Evolutionary conservation across 495 filamentous ascomycete genomes (phyloP).

Genomic region (Thozetella sp.): DNA sequence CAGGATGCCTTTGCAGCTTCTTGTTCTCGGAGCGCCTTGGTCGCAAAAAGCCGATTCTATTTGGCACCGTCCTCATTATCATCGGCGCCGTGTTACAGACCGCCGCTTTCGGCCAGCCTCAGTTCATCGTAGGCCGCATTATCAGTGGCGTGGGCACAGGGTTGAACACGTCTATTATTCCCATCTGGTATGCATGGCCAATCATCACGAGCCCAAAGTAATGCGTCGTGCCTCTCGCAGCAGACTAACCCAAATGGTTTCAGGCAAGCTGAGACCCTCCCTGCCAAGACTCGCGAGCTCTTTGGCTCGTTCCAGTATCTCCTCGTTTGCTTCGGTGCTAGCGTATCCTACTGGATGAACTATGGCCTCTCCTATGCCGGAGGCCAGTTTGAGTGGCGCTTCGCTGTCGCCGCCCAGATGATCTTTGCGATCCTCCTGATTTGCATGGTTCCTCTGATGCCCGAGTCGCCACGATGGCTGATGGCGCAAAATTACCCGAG

Average conservation of each 20-base stretch:
- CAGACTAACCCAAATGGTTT: no score
- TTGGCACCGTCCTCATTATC: background rate
- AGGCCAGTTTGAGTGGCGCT: slow-evolving; percentile 63
- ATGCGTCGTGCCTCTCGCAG: no score
- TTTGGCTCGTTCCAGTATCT: slow-evolving; percentile 4
- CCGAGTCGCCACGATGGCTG: slow-evolving; percentile 74
- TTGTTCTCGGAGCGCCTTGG: background rate
- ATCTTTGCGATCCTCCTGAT: slow-evolving; percentile 66
- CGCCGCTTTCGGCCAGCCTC: slow-evolving; percentile 53
- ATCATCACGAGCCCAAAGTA: no score
- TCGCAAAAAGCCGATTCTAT: background rate
- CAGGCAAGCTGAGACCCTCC: slow-evolving; percentile 67
- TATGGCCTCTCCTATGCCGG: slow-evolving; percentile 68
- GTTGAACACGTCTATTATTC: slow-evolving; percentile 72
- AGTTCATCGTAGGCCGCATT: slow-evolving; percentile 71
- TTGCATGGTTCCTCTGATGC: slow-evolving; percentile 38
- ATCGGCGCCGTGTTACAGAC: slow-evolving; percentile 16
- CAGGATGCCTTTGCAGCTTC: background rate
- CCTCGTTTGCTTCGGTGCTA: slow-evolving; percentile 68
- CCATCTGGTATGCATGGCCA: no score
- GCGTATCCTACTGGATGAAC: slow-evolving; percentile 76
- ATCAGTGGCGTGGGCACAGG: slow-evolving; percentile 72
- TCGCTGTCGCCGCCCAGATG: slow-evolving; percentile 76
- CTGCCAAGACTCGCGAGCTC: slow-evolving; percentile 42
- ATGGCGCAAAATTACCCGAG: slow-evolving; percentile 61